phyloP scores from a whole-genome alignment of 805 yeast species.

The Debaryomyces prosopidis region DNA sequence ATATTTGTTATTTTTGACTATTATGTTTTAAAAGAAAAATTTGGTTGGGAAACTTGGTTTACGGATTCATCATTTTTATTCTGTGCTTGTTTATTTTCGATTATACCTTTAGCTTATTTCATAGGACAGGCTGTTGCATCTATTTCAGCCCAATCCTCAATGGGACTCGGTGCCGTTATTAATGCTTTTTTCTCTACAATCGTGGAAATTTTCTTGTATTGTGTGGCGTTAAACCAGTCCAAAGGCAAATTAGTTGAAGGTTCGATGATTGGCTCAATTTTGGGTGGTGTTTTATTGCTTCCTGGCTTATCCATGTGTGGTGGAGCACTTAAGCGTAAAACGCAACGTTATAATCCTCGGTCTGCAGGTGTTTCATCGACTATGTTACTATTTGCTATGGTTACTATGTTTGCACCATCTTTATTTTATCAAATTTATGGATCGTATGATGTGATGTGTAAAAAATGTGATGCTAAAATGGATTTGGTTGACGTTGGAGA shows the following conservation, averaged over 20 bases:
- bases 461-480: slow-evolving; percentile 41
- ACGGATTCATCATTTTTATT: slow-evolving; percentile 71
- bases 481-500: slow-evolving; percentile 24
- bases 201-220: slow-evolving; percentile 88
- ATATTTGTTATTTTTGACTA: slow-evolving; percentile 80
- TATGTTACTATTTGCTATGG: slow-evolving; percentile 86
- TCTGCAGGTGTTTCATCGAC: slow-evolving; percentile 98
- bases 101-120: slow-evolving; percentile 92
- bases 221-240: slow-evolving; percentile 83
- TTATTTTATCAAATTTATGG: slow-evolving; percentile 89
- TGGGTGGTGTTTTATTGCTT: slow-evolving; percentile 86
- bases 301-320: slow-evolving; percentile 98
- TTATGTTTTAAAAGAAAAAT: slow-evolving; percentile 54
- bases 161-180: slow-evolving; percentile 98
- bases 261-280: slow-evolving; percentile 87
- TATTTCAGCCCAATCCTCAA: slow-evolving; percentile 95
- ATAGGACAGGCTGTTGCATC: slow-evolving; percentile 99
- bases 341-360: slow-evolving; percentile 93
- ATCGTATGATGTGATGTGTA: slow-evolving; percentile 74
- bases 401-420: slow-evolving; percentile 92
- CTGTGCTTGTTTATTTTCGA: slow-evolving; percentile 73
- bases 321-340: slow-evolving; percentile 88
- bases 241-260: slow-evolving; percentile 94
- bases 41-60: slow-evolving; percentile 39
- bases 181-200: slow-evolving; percentile 96